Conservation (phyloP, 1,284 basidiomycete genomes). For the Flammula alnicola region DNA sequence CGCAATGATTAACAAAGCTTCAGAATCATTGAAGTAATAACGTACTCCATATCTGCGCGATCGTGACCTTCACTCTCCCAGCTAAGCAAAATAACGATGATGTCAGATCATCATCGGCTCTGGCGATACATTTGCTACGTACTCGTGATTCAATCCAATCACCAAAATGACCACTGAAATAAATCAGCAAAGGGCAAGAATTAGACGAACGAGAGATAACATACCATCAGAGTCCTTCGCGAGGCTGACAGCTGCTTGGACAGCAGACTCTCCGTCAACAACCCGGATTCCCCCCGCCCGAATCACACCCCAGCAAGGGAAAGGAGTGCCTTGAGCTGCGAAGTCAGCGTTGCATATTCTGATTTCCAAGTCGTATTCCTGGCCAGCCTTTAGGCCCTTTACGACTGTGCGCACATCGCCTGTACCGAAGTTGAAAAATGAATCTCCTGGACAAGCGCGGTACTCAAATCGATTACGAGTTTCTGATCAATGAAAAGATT, state of each 20-base stretch:
- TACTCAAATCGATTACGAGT: slow-evolving; percentile 52
- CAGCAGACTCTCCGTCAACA: slow-evolving; percentile 39
- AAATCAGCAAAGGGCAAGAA: background rate
- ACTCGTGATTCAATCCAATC: slow-evolving; percentile 55
- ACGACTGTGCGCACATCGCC: slow-evolving; percentile 40
- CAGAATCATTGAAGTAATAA: background rate
- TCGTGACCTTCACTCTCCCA: slow-evolving; percentile 57
- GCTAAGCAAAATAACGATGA: slow-evolving; percentile 24
- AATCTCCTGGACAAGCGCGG: slow-evolving; percentile 34
- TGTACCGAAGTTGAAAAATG: slow-evolving; percentile 46
- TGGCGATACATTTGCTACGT: slow-evolving; percentile 13
- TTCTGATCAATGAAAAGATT: slow-evolving; percentile 54
- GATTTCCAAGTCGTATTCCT: slow-evolving; percentile 42
- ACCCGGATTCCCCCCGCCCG: slow-evolving; percentile 46
- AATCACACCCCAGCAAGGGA: slow-evolving; percentile 48
- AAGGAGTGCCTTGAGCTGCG: slow-evolving; percentile 34
- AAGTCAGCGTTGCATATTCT: slow-evolving; percentile 40
- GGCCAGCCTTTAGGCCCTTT: slow-evolving; percentile 40
- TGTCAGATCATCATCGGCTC: background rate
- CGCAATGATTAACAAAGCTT: background rate
- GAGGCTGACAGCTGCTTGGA: slow-evolving; percentile 45
- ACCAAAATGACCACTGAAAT: slow-evolving; percentile 44
- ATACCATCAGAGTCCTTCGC: slow-evolving; percentile 48
- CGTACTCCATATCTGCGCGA: slow-evolving; percentile 42
- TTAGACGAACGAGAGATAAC: slow-evolving; percentile 9